Percentiles rank a stretch among this genome's conserved stretches.
These are phyloP conservation scores for Paraphysoderma sedebokerense DNA, from an alignment of 371 early-diverging fungal species.

Conservation along the genomic window DNA sequence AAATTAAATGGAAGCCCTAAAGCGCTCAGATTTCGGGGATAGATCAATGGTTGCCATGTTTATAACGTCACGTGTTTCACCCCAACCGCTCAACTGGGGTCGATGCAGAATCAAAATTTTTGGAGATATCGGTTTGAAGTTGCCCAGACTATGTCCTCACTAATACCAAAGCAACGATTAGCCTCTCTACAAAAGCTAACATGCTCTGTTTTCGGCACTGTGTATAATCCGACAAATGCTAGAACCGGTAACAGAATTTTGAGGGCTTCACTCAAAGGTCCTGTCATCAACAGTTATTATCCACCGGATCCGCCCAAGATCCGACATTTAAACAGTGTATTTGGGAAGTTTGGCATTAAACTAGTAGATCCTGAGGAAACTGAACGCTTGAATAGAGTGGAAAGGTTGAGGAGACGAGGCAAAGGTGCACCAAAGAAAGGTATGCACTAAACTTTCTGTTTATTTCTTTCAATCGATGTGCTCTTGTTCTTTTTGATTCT, in stretches of 20 bases:
- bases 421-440: constrained; percentile 74
- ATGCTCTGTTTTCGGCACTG: constrained; percentile 42
- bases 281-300: constrained; percentile 43
- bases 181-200: constrained; percentile 26
- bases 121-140: too few relatives aligned
- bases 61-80: too few relatives aligned
- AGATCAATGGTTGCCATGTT: too few relatives aligned
- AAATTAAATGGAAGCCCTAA: too few relatives aligned
- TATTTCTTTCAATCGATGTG: neutral
- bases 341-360: constrained; percentile 35
- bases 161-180: too few relatives aligned
- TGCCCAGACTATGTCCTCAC: too few relatives aligned
- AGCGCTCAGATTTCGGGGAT: too few relatives aligned
- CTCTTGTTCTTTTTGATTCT: neutral
- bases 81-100: too few relatives aligned
- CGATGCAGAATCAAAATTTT: too few relatives aligned
- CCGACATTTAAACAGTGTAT: constrained; percentile 36
- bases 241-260: constrained; percentile 58
- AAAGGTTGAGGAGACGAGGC: constrained; percentile 49
- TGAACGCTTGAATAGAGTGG: constrained; percentile 45
- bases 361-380: constrained; percentile 43
- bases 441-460: constrained; percentile 6
- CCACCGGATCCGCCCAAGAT: constrained; percentile 26
- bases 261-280: constrained; percentile 42
- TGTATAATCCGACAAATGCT: constrained; percentile 48